A percentile compares a stretch with the other conserved stretches of the same genome.
Evolutionary conservation across 192 early-diverging fungal species (phyloP).

Genomic region (Gamsiella multidivaricata): DNA sequence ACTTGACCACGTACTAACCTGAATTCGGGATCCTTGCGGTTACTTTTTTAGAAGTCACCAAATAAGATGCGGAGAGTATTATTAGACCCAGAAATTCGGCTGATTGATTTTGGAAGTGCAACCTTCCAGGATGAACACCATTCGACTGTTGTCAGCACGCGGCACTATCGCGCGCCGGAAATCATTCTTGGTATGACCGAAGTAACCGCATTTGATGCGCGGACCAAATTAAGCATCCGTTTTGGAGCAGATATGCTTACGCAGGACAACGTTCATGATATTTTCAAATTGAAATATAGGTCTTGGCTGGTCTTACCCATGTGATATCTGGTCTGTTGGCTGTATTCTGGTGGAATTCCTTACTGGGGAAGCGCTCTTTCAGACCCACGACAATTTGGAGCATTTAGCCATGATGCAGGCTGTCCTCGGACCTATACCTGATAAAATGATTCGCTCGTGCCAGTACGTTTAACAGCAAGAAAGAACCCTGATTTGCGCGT

Average conservation of each 20-base stretch:
- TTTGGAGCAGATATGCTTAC: too few species aligned
- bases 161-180: slow-evolving; percentile 98
- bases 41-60: slow-evolving; percentile 52
- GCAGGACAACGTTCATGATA: too few species aligned
- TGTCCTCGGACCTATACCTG: slow-evolving; percentile 85
- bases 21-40: background rate
- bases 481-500: too few species aligned
- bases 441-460: slow-evolving; percentile 65
- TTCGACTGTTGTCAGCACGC: slow-evolving; percentile 91
- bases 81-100: slow-evolving; percentile 75
- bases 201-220: background rate
- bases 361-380: slow-evolving; percentile 96
- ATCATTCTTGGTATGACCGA: slow-evolving; percentile 82
- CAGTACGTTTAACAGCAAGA: slow-evolving; percentile 48
- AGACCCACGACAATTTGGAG: slow-evolving; percentile 97
- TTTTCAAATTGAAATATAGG: too few species aligned
- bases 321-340: slow-evolving; percentile 98
- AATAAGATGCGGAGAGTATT: slow-evolving; percentile 73
- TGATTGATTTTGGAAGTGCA: slow-evolving; percentile 98
- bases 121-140: slow-evolving; percentile 96
- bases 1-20: background rate
- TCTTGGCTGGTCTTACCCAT: slow-evolving; percentile 94
- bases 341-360: slow-evolving; percentile 97
- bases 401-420: slow-evolving; percentile 98
- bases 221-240: background rate